phyloP scores from a whole-genome alignment of 352 stramenopile genomes.

The Globisporangium apiculatum region DNA sequence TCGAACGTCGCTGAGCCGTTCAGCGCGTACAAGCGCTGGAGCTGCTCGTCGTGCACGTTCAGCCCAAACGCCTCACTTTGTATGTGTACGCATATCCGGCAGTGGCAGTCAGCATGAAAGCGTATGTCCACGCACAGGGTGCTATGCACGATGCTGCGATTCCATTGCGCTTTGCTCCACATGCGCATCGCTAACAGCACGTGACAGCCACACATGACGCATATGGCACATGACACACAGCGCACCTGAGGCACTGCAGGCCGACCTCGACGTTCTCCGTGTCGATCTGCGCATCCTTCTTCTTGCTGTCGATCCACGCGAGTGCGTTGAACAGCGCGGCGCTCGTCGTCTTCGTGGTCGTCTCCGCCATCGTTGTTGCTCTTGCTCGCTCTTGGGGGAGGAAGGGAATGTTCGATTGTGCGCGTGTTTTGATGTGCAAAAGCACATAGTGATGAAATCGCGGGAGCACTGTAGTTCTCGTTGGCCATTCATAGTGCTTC shows the following conservation, averaged over 20 bases:
- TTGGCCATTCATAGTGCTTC: too few relatives aligned
- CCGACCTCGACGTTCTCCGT: slow-evolving; percentile 58
- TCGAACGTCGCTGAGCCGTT: slow-evolving; percentile 38
- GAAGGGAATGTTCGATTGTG: slow-evolving; percentile 14
- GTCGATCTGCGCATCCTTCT: slow-evolving; percentile 46
- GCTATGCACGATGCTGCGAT: not conserved
- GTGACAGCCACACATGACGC: not conserved
- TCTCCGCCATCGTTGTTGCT: not conserved
- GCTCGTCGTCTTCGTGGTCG: slow-evolving; percentile 25
- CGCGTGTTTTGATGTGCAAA: not conserved
- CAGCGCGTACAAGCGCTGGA: slow-evolving; percentile 43
- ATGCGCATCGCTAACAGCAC: not conserved
- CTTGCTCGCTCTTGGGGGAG: not conserved
- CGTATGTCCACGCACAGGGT: not conserved
- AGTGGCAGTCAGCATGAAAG: not conserved
- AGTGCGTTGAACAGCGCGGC: slow-evolving; percentile 71
- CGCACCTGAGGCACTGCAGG: slow-evolving; percentile 50
- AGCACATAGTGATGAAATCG: not conserved
- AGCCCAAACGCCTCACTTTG: slow-evolving; percentile 66
- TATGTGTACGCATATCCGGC: slow-evolving; percentile 1
- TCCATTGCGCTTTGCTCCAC: not conserved
- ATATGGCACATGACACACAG: not conserved
- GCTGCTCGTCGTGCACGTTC: slow-evolving; percentile 44
- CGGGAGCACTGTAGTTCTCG: not conserved
- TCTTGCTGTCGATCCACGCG: slow-evolving; percentile 59